Evolutionary conservation across 108 stramenopile species (phyloP), one percentile per base, ranked within the genome.

Genomic region (Cylindrotheca fusiformis): DNA sequence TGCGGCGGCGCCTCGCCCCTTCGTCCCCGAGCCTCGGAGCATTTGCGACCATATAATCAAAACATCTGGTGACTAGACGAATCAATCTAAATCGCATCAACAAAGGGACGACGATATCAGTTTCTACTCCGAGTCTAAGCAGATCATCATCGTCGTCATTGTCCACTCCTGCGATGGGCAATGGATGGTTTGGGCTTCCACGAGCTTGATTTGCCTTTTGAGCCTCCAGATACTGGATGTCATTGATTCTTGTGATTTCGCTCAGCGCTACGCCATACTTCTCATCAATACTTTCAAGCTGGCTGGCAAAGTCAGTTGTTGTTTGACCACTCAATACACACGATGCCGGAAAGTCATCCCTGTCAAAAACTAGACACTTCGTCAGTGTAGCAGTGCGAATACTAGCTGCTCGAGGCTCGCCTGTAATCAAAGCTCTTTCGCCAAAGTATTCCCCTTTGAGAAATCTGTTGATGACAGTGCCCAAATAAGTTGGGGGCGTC

Each of bases 401-500:
- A 62, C 78, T 88, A 0, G 95, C 95, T 14, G 95, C 95, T 3
- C 95, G 85, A 2, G 90, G 92, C 68, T 96, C 92, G 28, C 87
- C 82, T 0, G 95, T 96, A 32, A 96, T 85, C 21, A 96, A 68
- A 24, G 90, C 78, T n/a, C 90, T 79, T 78, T 96, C 95, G 18
- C 95, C 95, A 69, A 96, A 96, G 65, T 79, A 93, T 46, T 92
- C 86, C 50, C 82, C 76, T 32, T 52, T 52, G 22, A 81, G 55
- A 8, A 90, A 55, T n/a, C 79, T 67, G 55, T 87, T 88, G 27
- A 93, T 80, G 24, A 87, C 88, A 32, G 86, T 76, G 46, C 88
- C 88, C 1, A 91, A 56, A 57, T 88, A 91, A 0, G 74, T 41
- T 0, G 86, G 80, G 0, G 85, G 81, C 1, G 84, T 82, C 0